Conservation (phyloP, 192 early-diverging fungal species). For the Haplosporangium gracile region DNA sequence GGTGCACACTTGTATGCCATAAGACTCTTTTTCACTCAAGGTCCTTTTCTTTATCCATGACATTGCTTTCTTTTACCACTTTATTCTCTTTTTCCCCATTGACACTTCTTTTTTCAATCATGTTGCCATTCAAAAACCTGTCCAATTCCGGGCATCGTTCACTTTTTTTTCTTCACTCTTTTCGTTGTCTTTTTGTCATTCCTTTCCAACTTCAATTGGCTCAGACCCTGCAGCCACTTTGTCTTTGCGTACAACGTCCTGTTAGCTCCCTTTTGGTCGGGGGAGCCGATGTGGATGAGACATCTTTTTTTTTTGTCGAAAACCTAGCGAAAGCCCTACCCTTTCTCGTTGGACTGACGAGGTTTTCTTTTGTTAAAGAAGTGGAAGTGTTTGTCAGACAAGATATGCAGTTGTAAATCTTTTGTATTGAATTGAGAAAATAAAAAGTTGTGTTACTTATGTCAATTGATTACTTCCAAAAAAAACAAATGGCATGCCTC, state of each 20-base stretch:
- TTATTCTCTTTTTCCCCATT: background rate
- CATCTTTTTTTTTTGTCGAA: background rate
- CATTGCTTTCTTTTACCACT: background rate
- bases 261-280: constrained; percentile 44
- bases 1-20: background rate
- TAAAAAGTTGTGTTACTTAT: no score
- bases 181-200: background rate
- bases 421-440: background rate
- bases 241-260: background rate
- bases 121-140: constrained; percentile 37
- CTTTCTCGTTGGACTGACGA: constrained; percentile 18
- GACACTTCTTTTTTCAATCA: constrained; percentile 4
- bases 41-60: background rate
- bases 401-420: no score
- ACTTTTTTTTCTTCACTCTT: background rate
- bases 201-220: background rate
- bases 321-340: background rate
- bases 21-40: background rate
- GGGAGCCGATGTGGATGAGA: constrained; percentile 6
- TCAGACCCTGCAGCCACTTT: background rate
- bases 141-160: background rate
- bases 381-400: background rate
- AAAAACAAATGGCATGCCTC: no score
- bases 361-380: constrained; percentile 29
- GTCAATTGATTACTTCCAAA: no score